These are phyloP conservation scores for Berberis vulgaris DNA, from an alignment of 164 flowering plant genomes.

Conservation along the genomic window DNA sequence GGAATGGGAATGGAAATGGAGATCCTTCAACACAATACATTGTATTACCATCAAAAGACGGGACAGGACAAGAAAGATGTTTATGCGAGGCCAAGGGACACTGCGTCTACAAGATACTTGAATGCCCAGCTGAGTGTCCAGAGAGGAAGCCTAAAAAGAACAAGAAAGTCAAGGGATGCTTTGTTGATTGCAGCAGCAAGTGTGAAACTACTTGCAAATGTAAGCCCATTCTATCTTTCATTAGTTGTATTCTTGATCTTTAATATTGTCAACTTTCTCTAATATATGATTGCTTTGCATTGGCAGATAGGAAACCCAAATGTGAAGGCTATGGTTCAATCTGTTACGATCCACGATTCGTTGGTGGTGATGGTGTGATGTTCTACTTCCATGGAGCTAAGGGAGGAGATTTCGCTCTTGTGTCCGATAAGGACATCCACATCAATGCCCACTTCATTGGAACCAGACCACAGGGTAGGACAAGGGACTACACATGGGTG, in stretches of 20 bases:
- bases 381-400: conserved; percentile 68
- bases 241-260: background rate
- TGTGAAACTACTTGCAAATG: conserved; percentile 29
- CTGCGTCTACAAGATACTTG: conserved; percentile 28
- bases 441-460: conserved; percentile 62
- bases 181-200: conserved; percentile 45
- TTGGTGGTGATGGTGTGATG: conserved; percentile 74
- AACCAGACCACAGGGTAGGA: conserved; percentile 43
- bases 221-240: background rate
- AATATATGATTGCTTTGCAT: background rate
- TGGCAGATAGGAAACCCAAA: conserved; percentile 37
- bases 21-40: background rate
- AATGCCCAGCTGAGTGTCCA: conserved; percentile 43
- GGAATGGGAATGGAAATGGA: conserved; percentile 7
- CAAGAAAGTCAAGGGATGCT: conserved; percentile 52
- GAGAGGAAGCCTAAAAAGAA: conserved; percentile 42
- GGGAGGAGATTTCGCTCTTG: conserved; percentile 54
- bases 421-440: conserved; percentile 48
- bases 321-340: conserved; percentile 58
- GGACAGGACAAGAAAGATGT: background rate
- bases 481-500: conserved; percentile 70
- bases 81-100: conserved; percentile 24
- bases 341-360: conserved; percentile 61
- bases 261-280: background rate
- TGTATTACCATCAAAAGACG: background rate